phyloP scores from a whole-genome alignment of 73 alveolate genomes.

The Blepharisma stoltei region DNA sequence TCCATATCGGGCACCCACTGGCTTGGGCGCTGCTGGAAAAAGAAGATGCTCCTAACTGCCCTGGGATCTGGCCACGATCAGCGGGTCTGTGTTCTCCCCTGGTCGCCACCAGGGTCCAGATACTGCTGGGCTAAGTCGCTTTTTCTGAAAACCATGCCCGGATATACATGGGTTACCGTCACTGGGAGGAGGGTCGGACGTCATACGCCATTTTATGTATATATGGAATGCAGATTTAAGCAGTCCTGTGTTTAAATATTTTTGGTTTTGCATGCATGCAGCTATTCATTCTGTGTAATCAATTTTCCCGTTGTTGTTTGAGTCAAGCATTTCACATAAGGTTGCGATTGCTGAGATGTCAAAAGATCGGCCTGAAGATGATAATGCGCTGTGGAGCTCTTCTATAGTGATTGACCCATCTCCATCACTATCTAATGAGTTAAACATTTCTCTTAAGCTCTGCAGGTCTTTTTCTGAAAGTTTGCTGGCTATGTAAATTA shows the following conservation, averaged over 20 bases:
- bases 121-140: too few relatives aligned
- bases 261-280: constrained; percentile 55
- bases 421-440: constrained; percentile 66
- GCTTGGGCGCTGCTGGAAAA: too few relatives aligned
- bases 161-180: too few relatives aligned
- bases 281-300: constrained; percentile 71
- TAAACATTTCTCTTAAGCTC: constrained; percentile 64
- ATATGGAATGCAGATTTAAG: constrained; percentile 36
- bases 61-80: too few relatives aligned
- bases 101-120: too few relatives aligned
- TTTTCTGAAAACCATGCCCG: too few relatives aligned
- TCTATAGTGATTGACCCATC: constrained; percentile 73
- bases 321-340: constrained; percentile 48
- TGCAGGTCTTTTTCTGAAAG: constrained; percentile 65
- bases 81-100: too few relatives aligned
- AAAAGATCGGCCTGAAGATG: constrained; percentile 27
- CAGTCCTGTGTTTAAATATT: constrained; percentile 35
- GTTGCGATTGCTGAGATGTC: constrained; percentile 37
- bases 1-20: too few relatives aligned
- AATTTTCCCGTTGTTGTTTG: constrained; percentile 58
- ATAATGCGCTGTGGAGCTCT: constrained; percentile 55
- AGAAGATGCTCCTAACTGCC: too few relatives aligned
- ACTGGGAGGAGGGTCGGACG: too few relatives aligned
- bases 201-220: too few relatives aligned
- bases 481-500: constrained; percentile 61